These are phyloP conservation scores for Jamesozyma hellenica DNA, from an alignment of 805 yeast species.

Conservation along the genomic window DNA sequence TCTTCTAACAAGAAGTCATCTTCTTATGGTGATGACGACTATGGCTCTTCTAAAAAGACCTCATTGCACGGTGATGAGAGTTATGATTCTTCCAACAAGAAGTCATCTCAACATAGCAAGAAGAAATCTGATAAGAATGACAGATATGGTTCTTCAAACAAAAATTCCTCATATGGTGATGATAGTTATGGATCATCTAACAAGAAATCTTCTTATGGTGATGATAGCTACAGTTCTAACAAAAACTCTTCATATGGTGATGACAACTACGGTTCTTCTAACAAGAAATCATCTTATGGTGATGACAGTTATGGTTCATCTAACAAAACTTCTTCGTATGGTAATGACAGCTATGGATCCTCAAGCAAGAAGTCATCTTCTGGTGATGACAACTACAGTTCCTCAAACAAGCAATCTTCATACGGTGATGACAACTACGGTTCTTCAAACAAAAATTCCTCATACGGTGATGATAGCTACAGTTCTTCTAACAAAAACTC, in stretches of 20 bases:
- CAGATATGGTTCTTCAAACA: constrained; percentile 12
- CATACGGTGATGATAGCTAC: constrained; percentile 17
- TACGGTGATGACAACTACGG: constrained; percentile 13
- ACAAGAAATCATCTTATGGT: constrained; percentile 10
- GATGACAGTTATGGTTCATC: constrained; percentile 11
- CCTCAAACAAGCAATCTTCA: constrained; percentile 17
- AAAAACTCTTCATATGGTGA: constrained; percentile 19
- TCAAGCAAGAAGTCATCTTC: constrained; percentile 15
- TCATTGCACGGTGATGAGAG: too few species aligned
- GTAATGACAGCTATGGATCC: constrained; percentile 11
- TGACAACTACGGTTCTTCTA: constrained; percentile 15
- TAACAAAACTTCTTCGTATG: constrained; percentile 16
- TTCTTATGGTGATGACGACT: constrained; percentile 16
- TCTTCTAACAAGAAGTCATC: constrained; percentile 13
- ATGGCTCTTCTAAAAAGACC: constrained; percentile 16
- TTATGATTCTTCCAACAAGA: constrained; percentile 15
- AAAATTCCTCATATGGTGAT: too few species aligned
- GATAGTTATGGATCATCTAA: constrained; percentile 25
- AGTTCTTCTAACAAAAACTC: constrained; percentile 19
- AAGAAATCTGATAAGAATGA: constrained; percentile 12
- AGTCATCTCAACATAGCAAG: constrained; percentile 15
- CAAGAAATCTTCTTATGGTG: constrained; percentile 27
- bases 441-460: constrained; percentile 13
- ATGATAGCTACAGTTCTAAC: constrained; percentile 22
- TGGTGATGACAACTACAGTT: constrained; percentile 13